These are phyloP conservation scores for Penicillium sp. DNA, from an alignment of 2,329 filamentous ascomycete genomes.

Conservation along the genomic window DNA sequence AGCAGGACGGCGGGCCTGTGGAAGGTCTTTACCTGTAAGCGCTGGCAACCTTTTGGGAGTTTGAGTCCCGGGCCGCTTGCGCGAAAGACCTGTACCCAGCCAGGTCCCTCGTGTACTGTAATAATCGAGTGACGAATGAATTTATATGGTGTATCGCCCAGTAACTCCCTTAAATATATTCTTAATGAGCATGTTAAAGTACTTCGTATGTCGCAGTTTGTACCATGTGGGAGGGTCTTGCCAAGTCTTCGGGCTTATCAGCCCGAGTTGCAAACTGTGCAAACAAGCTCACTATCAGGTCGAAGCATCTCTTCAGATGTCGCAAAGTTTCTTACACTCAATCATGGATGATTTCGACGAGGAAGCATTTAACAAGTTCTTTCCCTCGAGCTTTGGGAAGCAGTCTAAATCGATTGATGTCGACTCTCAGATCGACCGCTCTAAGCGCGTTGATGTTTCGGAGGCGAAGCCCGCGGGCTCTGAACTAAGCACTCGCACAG, in stretches of 20 bases:
- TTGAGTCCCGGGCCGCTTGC: constrained; percentile 2
- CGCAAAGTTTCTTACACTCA: constrained; percentile 7
- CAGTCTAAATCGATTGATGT: constrained; percentile 71
- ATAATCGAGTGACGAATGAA: constrained; percentile 17
- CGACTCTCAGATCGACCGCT: constrained; percentile 75
- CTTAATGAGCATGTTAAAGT: neutral
- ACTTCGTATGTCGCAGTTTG: neutral
- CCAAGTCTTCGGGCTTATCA: constrained; percentile 1
- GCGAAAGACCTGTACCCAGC: constrained; percentile 6
- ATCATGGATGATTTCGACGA: constrained; percentile 48
- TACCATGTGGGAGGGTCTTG: neutral
- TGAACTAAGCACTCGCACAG: constrained; percentile 20
- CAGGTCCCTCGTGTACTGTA: constrained; percentile 29
- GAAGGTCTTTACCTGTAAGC: constrained; percentile 95
- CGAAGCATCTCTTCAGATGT: constrained; percentile 8
- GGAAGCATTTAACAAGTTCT: constrained; percentile 55
- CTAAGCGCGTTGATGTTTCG: constrained; percentile 59
- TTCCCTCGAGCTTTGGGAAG: constrained; percentile 84
- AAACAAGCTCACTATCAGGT: constrained; percentile 28
- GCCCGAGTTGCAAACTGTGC: constrained; percentile 24
- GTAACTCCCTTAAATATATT: neutral
- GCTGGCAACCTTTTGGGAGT: constrained; percentile 11
- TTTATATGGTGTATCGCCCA: constrained; percentile 4
- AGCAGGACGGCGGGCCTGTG: constrained; percentile 89
- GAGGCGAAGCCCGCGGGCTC: constrained; percentile 33